Percentiles rank a stretch among this genome's conserved stretches.
Evolutionary conservation across 176 grass and related monocot species (phyloP).

Genomic region (Raddia distichophylla): DNA sequence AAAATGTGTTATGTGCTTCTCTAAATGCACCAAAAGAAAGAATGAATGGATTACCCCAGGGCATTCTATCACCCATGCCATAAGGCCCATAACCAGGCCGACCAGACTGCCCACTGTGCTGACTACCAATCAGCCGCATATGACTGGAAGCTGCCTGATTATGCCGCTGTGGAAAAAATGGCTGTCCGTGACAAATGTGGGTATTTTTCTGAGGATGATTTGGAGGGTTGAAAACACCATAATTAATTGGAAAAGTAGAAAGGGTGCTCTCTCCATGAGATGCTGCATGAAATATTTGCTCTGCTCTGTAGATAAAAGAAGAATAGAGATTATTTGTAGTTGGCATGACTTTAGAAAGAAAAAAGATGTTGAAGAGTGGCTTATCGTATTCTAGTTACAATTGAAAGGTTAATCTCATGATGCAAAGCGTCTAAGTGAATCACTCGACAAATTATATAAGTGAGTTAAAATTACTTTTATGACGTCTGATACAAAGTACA

Average conservation of each 20-base stretch:
- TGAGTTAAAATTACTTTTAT: neutral
- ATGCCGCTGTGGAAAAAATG: conserved; percentile 52
- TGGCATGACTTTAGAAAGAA: conserved; percentile 4
- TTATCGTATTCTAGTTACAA: neutral
- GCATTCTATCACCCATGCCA: conserved; percentile 56
- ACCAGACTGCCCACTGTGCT: conserved; percentile 55
- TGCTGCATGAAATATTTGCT: conserved; percentile 37
- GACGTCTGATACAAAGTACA: neutral
- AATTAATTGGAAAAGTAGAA: conserved; percentile 43
- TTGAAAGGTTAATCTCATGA: neutral
- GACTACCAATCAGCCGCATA: conserved; percentile 47
- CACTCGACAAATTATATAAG: conserved; percentile 6
- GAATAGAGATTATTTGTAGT: conserved; percentile 24
- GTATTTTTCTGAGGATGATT: conserved; percentile 49
- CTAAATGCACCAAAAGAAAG: neutral
- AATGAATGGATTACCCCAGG: conserved; percentile 60
- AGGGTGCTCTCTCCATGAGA: conserved; percentile 41
- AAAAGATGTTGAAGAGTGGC: neutral
- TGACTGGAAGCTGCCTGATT: conserved; percentile 51
- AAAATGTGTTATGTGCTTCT: neutral
- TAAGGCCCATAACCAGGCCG: conserved; percentile 43
- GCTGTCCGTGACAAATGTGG: conserved; percentile 50
- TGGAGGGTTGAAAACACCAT: conserved; percentile 39
- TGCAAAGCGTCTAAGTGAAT: neutral
- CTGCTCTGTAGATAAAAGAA: conserved; percentile 48